Evolutionary conservation across 2,329 filamentous ascomycete genomes (phyloP).

Genomic region (Cladosporium sphaerospermum): DNA sequence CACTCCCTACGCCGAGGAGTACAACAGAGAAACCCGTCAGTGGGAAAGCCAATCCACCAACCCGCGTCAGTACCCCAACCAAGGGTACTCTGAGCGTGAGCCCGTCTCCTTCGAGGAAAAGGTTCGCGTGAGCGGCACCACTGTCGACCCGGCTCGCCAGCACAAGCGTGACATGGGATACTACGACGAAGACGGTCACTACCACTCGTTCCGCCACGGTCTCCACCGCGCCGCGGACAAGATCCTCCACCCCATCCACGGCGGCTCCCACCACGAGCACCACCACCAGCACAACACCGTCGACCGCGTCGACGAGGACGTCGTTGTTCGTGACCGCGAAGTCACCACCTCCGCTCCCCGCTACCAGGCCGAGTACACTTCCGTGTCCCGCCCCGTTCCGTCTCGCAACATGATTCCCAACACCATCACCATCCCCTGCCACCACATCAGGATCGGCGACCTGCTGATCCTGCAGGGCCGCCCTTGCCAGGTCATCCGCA

Average conservation of each 20-base stretch:
- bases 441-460: slow-evolving; percentile 99
- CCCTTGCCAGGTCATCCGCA: slow-evolving; percentile 99
- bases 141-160: slow-evolving; percentile 37
- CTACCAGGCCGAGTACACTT: slow-evolving; percentile 17
- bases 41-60: slow-evolving; percentile 37
- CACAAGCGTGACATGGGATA: slow-evolving; percentile 65
- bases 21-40: slow-evolving; percentile 28
- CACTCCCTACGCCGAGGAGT: slow-evolving; percentile 34
- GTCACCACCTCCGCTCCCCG: slow-evolving; percentile 35
- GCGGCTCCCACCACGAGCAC: slow-evolving; percentile 45
- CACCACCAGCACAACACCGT: slow-evolving; percentile 33
- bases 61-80: slow-evolving; percentile 29
- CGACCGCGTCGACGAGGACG: slow-evolving; percentile 36
- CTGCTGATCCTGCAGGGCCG: slow-evolving; percentile 98
- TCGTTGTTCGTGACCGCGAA: slow-evolving; percentile 45
- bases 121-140: slow-evolving; percentile 45
- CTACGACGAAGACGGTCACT: slow-evolving; percentile 72
- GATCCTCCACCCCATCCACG: slow-evolving; percentile 58
- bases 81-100: slow-evolving; percentile 34
- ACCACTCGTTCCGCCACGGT: slow-evolving; percentile 68
- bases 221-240: slow-evolving; percentile 61
- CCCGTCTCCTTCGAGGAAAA: slow-evolving; percentile 34
- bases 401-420: slow-evolving; percentile 46
- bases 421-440: slow-evolving; percentile 96
- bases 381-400: slow-evolving; percentile 18